These are phyloP conservation scores for Helicocarpus griseus DNA, from an alignment of 2,329 filamentous ascomycete species.

Conservation along the genomic window DNA sequence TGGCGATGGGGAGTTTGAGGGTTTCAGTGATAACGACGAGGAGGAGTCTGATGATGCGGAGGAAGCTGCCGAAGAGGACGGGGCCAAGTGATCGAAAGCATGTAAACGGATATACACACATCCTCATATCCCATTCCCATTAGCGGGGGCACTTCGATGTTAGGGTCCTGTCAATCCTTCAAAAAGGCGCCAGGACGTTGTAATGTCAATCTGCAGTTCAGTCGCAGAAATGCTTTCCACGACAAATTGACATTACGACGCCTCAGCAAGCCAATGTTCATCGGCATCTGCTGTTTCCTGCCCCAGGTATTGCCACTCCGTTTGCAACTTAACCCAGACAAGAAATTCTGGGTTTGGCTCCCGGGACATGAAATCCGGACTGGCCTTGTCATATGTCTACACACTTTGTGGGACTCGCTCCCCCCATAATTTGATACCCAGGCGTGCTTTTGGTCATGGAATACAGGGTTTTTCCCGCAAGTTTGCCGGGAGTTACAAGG, in stretches of 20 bases:
- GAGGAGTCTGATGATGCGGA: constrained; percentile 12
- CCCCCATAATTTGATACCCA: neutral
- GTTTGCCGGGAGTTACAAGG: neutral
- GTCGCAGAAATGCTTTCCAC: neutral
- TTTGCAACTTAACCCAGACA: neutral
- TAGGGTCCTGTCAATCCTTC: neutral
- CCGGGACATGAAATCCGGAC: neutral
- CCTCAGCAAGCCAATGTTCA: neutral
- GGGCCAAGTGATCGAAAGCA: neutral
- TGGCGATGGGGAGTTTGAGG: constrained; percentile 35
- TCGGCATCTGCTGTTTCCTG: neutral
- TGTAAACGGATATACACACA: neutral
- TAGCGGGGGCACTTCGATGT: neutral
- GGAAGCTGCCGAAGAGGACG: neutral
- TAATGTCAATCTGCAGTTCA: neutral
- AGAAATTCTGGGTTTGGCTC: neutral
- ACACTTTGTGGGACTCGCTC: neutral
- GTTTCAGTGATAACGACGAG: constrained; percentile 34
- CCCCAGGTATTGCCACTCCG: neutral
- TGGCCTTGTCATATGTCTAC: neutral
- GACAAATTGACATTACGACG: neutral
- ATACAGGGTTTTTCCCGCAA: neutral
- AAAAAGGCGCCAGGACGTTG: neutral
- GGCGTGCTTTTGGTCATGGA: neutral
- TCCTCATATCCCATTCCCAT: neutral